phyloP scores from a whole-genome alignment of 139 green algal species.

The Picochlorum sp. region DNA sequence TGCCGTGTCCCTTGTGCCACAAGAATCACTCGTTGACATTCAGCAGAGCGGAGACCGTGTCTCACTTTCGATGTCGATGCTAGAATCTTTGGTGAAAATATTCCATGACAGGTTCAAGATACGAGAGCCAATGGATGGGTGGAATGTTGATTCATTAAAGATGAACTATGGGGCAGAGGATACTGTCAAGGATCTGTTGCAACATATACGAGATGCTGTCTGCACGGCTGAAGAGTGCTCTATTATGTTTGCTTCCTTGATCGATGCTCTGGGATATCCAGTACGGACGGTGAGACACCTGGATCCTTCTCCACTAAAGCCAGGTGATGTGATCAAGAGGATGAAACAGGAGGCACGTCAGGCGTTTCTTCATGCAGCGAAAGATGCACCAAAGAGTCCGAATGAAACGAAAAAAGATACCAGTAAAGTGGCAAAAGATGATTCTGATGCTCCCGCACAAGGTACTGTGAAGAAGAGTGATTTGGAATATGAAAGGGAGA shows the following conservation, averaged over 20 bases:
- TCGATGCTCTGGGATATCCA: constrained; percentile 48
- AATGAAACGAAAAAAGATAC: background rate
- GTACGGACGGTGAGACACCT: constrained; percentile 31
- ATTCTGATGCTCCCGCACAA: background rate
- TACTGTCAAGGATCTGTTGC: constrained; percentile 2
- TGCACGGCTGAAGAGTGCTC: constrained; percentile 50
- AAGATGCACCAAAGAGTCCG: background rate
- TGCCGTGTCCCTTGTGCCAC: background rate
- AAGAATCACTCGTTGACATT: background rate
- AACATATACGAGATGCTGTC: constrained; percentile 4
- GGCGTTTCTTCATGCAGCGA: background rate
- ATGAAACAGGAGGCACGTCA: constrained; percentile 3
- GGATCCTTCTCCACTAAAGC: constrained; percentile 12
- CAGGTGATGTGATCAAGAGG: constrained; percentile 19
- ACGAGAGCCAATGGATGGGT: background rate
- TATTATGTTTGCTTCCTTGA: constrained; percentile 59
- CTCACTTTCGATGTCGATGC: background rate
- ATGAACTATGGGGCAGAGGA: background rate
- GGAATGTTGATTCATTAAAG: background rate
- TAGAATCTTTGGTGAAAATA: background rate
- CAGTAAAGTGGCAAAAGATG: too few species aligned
- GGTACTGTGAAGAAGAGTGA: constrained; percentile 44
- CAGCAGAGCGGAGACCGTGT: too few species aligned
- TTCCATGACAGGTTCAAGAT: background rate
- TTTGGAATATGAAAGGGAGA: constrained; percentile 74